Base-by-base conservation (phyloP, 2,329 filamentous ascomycete genomes). In the Neonectria magnoliae region DNA sequence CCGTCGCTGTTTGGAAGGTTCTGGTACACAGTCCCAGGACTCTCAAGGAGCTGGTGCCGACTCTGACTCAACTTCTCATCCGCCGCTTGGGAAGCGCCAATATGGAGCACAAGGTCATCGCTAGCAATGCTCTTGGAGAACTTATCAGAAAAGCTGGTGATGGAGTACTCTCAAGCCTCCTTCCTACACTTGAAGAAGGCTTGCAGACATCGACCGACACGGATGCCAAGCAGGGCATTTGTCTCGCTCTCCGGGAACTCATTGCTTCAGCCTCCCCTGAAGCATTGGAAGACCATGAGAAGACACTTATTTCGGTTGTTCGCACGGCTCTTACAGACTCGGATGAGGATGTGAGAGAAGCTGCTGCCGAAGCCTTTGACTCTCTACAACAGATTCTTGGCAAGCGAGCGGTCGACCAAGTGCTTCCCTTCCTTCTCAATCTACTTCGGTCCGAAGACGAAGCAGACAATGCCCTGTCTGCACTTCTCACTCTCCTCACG, bases 101-200 rank as follows among this genome's bases (percentile, higher is more conserved):
- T 76, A 94, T 97, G 91, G 96, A 99, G 79, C 96, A 99, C 80
- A 98, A 98, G 84, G 92, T 97, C 72, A 99, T 99, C 84, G 96
- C 97, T 70, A 95, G 95, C 78, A 98, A 98, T 78, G 94, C 96
- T 53, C 86, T 99, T 60, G 96, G 96, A 76, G 96, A 99, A 78
- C 89, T 99, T 70, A 98, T 99, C 75, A 91, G 96, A 75, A 98
- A 97, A 81, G 95, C 96, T 75, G 96, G 97, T 66, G 96, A 99
- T 78, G 92, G 93, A 60, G 94, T 99, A 62, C 85, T 99, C 68
- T 89, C 94, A 25, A 97, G 89, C 47, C 83, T 99, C 65, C 83
- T 99, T 65, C 96, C 96, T 31, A 97, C 94, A 36, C 88, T 99
- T 53, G 94, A 98, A 77, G 93, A 97, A 77, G 94, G 95, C 41